phyloP scores from a whole-genome alignment of 2,329 filamentous ascomycete species.

The Bipolaris bicolor region DNA sequence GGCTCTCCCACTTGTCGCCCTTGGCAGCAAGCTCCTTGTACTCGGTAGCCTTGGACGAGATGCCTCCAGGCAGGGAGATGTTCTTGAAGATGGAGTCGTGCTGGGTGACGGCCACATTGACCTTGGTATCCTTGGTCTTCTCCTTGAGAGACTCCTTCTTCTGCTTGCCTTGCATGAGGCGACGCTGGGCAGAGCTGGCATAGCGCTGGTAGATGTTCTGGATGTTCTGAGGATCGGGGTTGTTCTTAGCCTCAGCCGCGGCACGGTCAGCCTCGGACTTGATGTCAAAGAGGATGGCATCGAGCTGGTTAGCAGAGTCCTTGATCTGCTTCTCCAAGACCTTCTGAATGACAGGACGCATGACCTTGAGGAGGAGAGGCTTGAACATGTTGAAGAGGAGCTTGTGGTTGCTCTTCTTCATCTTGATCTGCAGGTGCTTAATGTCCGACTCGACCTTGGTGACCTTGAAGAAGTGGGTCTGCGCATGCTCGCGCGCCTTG shows the following conservation, averaged over 20 bases:
- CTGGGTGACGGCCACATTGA: slow-evolving; percentile 84
- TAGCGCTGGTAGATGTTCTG: slow-evolving; percentile 90
- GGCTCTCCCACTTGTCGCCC: slow-evolving; percentile 93
- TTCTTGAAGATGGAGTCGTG: slow-evolving; percentile 92
- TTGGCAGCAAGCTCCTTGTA: slow-evolving; percentile 86
- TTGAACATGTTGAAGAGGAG: slow-evolving; percentile 85
- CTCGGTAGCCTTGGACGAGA: slow-evolving; percentile 91
- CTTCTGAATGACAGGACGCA: slow-evolving; percentile 85
- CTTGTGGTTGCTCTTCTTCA: slow-evolving; percentile 96
- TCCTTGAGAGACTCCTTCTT: slow-evolving; percentile 67
- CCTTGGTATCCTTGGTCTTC: slow-evolving; percentile 67
- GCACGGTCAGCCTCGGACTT: slow-evolving; percentile 83
- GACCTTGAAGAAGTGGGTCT: slow-evolving; percentile 90
- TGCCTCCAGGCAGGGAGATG: slow-evolving; percentile 83
- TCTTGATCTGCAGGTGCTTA: slow-evolving; percentile 81
- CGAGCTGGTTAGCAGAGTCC: slow-evolving; percentile 77
- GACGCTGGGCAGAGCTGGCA: slow-evolving; percentile 73
- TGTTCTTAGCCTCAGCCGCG: slow-evolving; percentile 65
- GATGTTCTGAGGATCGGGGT: slow-evolving; percentile 71
- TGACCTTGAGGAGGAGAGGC: slow-evolving; percentile 80
- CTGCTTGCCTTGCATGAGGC: slow-evolving; percentile 76
- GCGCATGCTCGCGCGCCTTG: slow-evolving; percentile 61
- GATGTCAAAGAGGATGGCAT: slow-evolving; percentile 74
- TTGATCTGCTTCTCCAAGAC: slow-evolving; percentile 88
- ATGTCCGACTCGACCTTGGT: slow-evolving; percentile 86